Percentiles rank a stretch among this genome's conserved stretches.
Conservation (phyloP, 2,329 filamentous ascomycete genomes). For the Alternaria rosae region DNA sequence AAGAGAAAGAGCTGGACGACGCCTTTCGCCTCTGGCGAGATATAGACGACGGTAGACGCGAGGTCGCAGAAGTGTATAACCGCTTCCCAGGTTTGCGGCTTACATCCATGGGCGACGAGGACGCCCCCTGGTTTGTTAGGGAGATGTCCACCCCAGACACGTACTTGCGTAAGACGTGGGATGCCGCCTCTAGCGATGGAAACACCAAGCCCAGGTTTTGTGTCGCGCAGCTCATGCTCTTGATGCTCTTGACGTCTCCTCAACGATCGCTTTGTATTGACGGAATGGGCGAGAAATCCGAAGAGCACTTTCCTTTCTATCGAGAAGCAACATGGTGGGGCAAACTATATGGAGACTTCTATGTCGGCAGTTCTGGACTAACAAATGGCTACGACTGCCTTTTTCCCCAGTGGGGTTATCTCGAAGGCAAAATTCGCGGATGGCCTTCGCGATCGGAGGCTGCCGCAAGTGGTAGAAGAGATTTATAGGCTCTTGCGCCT, state of each 20-base stretch:
- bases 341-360: neutral
- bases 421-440: neutral
- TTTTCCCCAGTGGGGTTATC: neutral
- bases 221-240: neutral
- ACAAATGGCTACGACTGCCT: neutral
- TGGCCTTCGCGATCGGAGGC: neutral
- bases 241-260: neutral
- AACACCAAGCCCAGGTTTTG: neutral
- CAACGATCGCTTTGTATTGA: neutral
- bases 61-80: neutral
- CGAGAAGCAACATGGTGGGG: neutral
- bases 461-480: no score
- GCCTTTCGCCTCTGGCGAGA: neutral
- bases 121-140: neutral
- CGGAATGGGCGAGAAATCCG: neutral
- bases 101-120: neutral
- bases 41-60: neutral
- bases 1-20: neutral
- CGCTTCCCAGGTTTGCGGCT: neutral
- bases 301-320: neutral
- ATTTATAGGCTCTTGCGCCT: neutral
- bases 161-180: neutral
- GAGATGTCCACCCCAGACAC: neutral
- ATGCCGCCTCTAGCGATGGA: neutral
- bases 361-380: neutral